Percentiles rank a stretch among this genome's conserved stretches.
Conservation (phyloP, 306 rosid species). For the Bauhinia variegata region DNA sequence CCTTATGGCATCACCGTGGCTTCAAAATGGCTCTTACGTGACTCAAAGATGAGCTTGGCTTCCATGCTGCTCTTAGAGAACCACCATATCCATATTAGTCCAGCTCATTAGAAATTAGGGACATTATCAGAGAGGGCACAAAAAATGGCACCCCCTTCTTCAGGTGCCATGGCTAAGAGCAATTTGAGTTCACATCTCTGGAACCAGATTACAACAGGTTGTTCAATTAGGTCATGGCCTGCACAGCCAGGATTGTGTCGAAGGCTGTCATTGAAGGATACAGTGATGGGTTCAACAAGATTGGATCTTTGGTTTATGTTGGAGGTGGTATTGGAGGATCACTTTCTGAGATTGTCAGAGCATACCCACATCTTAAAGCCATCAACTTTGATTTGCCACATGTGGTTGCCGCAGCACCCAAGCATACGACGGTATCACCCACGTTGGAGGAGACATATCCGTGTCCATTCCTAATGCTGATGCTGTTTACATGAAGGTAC, state of each 20-base stretch:
- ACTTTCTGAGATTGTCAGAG: constrained; percentile 50
- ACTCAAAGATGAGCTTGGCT: constrained; percentile 47
- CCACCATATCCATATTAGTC: constrained; percentile 45
- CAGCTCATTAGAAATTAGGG: constrained; percentile 34
- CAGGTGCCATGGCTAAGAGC: constrained; percentile 53
- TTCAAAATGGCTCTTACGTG: constrained; percentile 47
- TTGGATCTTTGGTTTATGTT: constrained; percentile 45
- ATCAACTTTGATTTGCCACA: constrained; percentile 56
- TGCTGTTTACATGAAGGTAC: constrained; percentile 56
- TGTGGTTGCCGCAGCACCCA: constrained; percentile 47
- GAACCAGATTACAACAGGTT: constrained; percentile 40
- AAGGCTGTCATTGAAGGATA: constrained; percentile 47
- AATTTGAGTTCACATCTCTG: constrained; percentile 45
- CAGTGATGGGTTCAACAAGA: constrained; percentile 45
- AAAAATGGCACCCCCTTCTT: constrained; percentile 49
- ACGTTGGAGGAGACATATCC: constrained; percentile 57
- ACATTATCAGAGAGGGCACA: constrained; percentile 38
- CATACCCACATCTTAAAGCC: constrained; percentile 47
- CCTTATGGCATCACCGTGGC: constrained; percentile 43
- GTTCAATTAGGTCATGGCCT: constrained; percentile 50
- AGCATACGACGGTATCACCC: constrained; percentile 44
- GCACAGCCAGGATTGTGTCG: constrained; percentile 42
- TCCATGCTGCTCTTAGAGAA: constrained; percentile 49
- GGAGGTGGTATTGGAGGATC: constrained; percentile 60
- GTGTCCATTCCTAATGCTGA: constrained; percentile 49